A percentile compares a stretch with the other conserved stretches of the same genome.
phyloP scores from a whole-genome alignment of 768 basidiomycete genomes.

The Pleurotus giganteus region DNA sequence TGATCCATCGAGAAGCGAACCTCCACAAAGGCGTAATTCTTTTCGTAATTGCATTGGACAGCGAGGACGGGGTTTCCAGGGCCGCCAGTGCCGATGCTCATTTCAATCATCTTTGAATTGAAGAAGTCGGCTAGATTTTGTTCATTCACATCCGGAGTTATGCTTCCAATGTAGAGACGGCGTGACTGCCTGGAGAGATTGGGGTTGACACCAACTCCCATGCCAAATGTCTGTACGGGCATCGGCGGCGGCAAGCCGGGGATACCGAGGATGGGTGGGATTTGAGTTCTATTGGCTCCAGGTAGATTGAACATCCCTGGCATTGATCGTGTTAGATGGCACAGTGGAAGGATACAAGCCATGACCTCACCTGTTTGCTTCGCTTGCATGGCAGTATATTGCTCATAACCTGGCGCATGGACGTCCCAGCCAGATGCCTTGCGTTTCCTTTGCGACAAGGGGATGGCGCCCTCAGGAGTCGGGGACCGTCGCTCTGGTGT shows the following conservation, averaged over 20 bases:
- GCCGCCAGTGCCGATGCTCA: slow-evolving; percentile 79
- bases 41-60: slow-evolving; percentile 97
- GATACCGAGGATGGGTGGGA: slow-evolving; percentile 77
- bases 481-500: slow-evolving; percentile 84
- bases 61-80: slow-evolving; percentile 90
- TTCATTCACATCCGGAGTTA: slow-evolving; percentile 93
- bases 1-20: slow-evolving; percentile 35
- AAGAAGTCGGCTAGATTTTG: slow-evolving; percentile 91
- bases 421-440: slow-evolving; percentile 97
- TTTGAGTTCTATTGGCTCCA: slow-evolving; percentile 88
- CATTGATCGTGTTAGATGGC: slow-evolving; percentile 8
- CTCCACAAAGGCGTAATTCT: slow-evolving; percentile 98
- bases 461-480: slow-evolving; percentile 81
- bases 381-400: slow-evolving; percentile 94
- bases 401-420: slow-evolving; percentile 92
- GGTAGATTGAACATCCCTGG: slow-evolving; percentile 95
- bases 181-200: slow-evolving; percentile 92
- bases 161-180: slow-evolving; percentile 94
- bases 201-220: slow-evolving; percentile 84
- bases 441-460: slow-evolving; percentile 82
- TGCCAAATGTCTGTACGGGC: slow-evolving; percentile 82
- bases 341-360: slow-evolving; percentile 11
- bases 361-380: slow-evolving; percentile 83
- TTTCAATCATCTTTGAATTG: slow-evolving; percentile 94
- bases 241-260: slow-evolving; percentile 81